Evolutionary conservation across 2,329 filamentous ascomycete species (phyloP), one percentile per base, ranked within the genome.

Genomic region (Ophiocordyceps sinensis): DNA sequence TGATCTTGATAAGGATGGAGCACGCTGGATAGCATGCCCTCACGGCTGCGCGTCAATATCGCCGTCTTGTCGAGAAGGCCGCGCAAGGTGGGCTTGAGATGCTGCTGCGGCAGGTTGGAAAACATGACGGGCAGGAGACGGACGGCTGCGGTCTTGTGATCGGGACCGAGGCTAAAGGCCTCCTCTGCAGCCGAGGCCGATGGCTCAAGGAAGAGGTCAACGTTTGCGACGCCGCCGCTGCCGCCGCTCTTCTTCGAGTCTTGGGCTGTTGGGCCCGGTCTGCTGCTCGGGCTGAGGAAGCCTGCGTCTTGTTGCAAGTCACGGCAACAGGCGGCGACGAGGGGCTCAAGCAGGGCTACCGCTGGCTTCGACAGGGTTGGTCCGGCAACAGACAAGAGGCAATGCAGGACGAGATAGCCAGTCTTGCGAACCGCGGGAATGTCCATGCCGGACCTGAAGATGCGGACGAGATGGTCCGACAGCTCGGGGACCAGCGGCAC

Each of bases 31-130:
- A 91, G 54, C 73, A 95, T 84, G 35, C 83, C 81, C 28, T 79
- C 68, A 53, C 77, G 79, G 56, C 80, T 71, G 44, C 71, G 69
- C 5, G 70, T 73, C 19, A 94, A 63, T 42, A 94, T 81, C 17
- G 85, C 82, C 3, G 84, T 85, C 47, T 84, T 82, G 53, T 95
- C 86, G 46, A 94, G 69, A 38, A 85, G 75, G 11, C 79, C 74
- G 40, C 89, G 79, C 17, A 85, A 56, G 2, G 82, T 75, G 9
- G 80, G 75, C n/a, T 82, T 73, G 31, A 94, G 62, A 53, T 77
- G 69, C 39, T 76, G 67, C 42, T 82, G 75, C 1, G 81, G 77
- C 3, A 91, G 60, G 43, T 69, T 67, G 15, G 70, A 70, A 17
- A 93, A 66, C 1, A 85, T 59, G 5, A 67, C 51, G 5, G 75